These are phyloP conservation scores for Aspergillus avenaceus DNA, from an alignment of 495 filamentous ascomycete genomes.

Conservation along the genomic window DNA sequence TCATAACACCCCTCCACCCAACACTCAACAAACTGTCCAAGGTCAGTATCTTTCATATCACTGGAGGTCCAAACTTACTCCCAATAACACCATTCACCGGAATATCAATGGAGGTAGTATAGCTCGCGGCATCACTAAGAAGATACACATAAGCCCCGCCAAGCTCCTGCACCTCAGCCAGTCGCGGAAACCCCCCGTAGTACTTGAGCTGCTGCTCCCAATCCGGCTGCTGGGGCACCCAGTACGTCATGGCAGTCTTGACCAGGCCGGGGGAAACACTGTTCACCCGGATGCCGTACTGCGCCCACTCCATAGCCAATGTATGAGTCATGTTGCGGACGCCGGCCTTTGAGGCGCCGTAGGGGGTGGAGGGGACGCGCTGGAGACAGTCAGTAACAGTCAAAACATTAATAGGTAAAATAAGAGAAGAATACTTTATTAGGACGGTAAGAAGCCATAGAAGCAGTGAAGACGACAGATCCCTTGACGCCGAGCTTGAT, in stretches of 20 bases:
- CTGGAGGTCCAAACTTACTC: constrained; percentile 13
- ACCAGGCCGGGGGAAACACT: constrained; percentile 36
- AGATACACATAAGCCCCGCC: constrained; percentile 42
- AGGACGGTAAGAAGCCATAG: constrained; percentile 45
- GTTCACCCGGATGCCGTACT: constrained; percentile 43
- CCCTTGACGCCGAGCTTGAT: constrained; percentile 40
- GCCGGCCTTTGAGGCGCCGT: constrained; percentile 29
- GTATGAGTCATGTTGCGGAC: constrained; percentile 37
- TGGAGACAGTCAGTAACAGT: too few relatives aligned
- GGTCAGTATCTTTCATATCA: not conserved
- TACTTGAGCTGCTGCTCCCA: constrained; percentile 41
- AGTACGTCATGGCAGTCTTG: constrained; percentile 38
- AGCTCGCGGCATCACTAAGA: constrained; percentile 36
- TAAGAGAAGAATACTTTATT: too few relatives aligned
- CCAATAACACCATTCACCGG: constrained; percentile 33
- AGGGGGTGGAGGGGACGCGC: constrained; percentile 31
- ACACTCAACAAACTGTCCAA: constrained; percentile 10
- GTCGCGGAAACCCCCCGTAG: constrained; percentile 38
- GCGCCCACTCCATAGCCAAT: constrained; percentile 46
- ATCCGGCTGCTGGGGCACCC: constrained; percentile 34
- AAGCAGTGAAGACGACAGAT: constrained; percentile 42
- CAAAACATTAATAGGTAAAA: too few relatives aligned
- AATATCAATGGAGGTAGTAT: constrained; percentile 40
- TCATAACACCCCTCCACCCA: too few relatives aligned
- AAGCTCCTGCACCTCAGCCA: constrained; percentile 36